Conservation (phyloP, 208 protist genomes). For the Vickermania spadyakhi region DNA sequence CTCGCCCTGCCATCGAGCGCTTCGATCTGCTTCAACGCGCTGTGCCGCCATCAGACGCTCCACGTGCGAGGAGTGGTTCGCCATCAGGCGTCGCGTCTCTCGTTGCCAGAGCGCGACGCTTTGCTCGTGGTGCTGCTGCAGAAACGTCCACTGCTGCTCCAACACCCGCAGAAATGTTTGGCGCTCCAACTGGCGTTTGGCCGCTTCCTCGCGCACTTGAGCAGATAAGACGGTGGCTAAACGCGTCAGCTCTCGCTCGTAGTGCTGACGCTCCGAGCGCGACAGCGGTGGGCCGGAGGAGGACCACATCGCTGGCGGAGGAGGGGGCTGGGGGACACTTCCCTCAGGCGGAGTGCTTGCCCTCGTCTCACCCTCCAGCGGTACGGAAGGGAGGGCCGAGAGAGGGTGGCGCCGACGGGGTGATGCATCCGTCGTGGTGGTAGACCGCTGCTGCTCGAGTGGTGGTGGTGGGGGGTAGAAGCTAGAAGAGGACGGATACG, state of each 20-base stretch:
- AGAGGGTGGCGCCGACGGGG: too few relatives aligned
- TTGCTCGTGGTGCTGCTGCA: conserved; percentile 35
- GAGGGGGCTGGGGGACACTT: too few relatives aligned
- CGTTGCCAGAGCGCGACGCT: conserved; percentile 28
- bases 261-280: too few relatives aligned
- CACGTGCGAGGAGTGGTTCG: conserved; percentile 34
- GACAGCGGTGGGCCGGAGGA: too few relatives aligned
- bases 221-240: conserved; percentile 3
- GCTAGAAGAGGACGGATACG: too few relatives aligned
- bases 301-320: too few relatives aligned
- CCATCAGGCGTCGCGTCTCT: conserved; percentile 27
- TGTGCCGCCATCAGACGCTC: conserved; percentile 29
- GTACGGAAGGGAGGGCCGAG: too few relatives aligned
- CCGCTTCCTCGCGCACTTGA: conserved; percentile 31
- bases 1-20: background rate
- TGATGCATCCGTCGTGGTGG: too few relatives aligned
- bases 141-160: conserved; percentile 22
- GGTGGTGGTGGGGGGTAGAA: too few relatives aligned
- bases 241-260: background rate
- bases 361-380: too few relatives aligned
- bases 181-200: conserved; percentile 37
- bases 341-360: too few relatives aligned
- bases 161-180: conserved; percentile 47
- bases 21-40: background rate
- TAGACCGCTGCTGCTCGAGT: too few relatives aligned